Percentiles rank a stretch among this genome's conserved stretches.
These are phyloP conservation scores for Saksenaea oblongispora DNA, from an alignment of 371 early-diverging fungal genomes.

Conservation along the genomic window DNA sequence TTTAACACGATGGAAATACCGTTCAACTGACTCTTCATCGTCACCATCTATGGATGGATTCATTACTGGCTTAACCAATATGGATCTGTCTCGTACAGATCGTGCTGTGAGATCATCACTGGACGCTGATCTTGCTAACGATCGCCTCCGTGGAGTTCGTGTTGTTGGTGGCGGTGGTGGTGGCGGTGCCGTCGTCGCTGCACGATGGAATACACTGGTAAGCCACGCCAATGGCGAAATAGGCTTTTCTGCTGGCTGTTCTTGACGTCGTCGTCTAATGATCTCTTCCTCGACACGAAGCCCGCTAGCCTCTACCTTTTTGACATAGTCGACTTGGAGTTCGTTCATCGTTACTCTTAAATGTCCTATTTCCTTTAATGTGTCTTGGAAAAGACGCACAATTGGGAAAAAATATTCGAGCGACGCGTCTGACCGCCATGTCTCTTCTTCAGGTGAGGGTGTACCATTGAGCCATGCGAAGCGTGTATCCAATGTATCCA, in stretches of 20 bases:
- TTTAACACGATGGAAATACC: not conserved
- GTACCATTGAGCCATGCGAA: conserved; percentile 56
- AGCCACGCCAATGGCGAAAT: conserved; percentile 29
- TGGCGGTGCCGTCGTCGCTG: not conserved
- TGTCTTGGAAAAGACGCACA: conserved; percentile 57
- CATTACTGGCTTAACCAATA: not conserved
- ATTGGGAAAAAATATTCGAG: conserved; percentile 59
- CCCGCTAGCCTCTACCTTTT: conserved; percentile 61
- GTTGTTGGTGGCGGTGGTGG: not conserved
- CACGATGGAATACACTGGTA: conserved; percentile 25
- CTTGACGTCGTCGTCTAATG: conserved; percentile 20
- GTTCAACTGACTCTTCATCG: not conserved
- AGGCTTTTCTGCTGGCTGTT: conserved; percentile 17
- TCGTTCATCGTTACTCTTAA: conserved; percentile 71
- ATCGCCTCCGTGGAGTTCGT: not conserved
- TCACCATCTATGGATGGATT: not conserved
- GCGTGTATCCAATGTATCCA: conserved; percentile 50
- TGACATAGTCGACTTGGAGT: conserved; percentile 67
- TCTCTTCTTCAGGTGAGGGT: conserved; percentile 11
- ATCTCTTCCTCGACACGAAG: conserved; percentile 55
- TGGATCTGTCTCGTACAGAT: not conserved
- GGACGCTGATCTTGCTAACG: not conserved
- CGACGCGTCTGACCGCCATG: conserved; percentile 25
- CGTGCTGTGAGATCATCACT: not conserved
- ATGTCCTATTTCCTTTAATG: conserved; percentile 65